phyloP scores from a whole-genome alignment of 208 protist genomes.

The Acanthamoeba healyi region DNA sequence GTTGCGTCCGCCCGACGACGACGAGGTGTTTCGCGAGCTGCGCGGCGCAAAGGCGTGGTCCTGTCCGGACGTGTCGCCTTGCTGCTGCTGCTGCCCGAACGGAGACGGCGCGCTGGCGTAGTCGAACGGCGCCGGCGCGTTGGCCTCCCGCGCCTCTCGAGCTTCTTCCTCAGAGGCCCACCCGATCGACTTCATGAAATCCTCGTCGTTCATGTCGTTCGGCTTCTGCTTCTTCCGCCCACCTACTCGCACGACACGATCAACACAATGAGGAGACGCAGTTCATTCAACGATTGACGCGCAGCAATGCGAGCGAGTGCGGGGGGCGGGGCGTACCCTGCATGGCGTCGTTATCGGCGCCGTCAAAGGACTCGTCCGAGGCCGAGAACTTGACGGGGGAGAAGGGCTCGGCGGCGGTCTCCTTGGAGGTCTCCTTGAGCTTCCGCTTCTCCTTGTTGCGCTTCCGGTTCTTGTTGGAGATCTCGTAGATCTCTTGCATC shows the following conservation, averaged over 20 bases:
- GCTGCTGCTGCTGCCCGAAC: neutral
- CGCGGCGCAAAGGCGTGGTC: neutral
- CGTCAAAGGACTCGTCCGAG: conserved; percentile 51
- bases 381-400: conserved; percentile 19
- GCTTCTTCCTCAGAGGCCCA: neutral
- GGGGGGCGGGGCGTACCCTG: neutral
- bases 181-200: conserved; percentile 29
- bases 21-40: neutral
- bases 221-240: conserved; percentile 12
- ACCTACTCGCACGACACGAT: neutral
- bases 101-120: neutral
- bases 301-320: neutral
- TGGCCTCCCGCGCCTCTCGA: neutral
- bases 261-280: neutral
- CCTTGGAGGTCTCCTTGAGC: conserved; percentile 61
- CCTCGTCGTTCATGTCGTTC: conserved; percentile 45
- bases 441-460: conserved; percentile 70
- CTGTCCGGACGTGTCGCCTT: neutral
- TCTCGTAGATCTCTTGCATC: conserved; percentile 49
- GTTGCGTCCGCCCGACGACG: neutral
- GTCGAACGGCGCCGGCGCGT: neutral
- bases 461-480: conserved; percentile 62
- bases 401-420: conserved; percentile 7
- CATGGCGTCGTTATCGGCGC: conserved; percentile 2
- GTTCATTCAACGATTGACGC: neutral